Evolutionary conservation across 768 basidiomycete genomes (phyloP).

Genomic region (Rhizopogon sp.): DNA sequence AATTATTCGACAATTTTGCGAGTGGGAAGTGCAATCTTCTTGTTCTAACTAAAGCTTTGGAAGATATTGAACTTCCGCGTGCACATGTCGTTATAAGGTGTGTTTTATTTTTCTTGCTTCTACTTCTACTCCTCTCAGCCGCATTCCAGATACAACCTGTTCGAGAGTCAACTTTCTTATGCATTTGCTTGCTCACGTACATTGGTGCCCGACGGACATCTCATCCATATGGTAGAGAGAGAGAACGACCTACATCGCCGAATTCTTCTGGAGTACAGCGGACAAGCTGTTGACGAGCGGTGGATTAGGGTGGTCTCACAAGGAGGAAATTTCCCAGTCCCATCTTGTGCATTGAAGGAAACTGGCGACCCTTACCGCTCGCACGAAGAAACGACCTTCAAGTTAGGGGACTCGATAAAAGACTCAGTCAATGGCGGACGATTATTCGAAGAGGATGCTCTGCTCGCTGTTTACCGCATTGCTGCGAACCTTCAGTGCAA

Average conservation of each 20-base stretch:
- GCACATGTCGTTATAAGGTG: conserved; percentile 61
- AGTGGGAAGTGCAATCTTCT: conserved; percentile 60
- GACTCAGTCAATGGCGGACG: conserved; percentile 62
- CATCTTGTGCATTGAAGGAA: conserved; percentile 39
- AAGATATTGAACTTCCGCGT: conserved; percentile 57
- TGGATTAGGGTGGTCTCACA: conserved; percentile 48
- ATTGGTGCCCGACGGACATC: conserved; percentile 41
- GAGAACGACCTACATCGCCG: conserved; percentile 52
- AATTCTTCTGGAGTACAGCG: conserved; percentile 40
- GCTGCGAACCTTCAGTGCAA: conserved; percentile 18
- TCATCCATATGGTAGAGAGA: conserved; percentile 61
- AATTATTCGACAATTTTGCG: conserved; percentile 41
- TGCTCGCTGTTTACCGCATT: conserved; percentile 51
- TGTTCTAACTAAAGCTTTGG: conserved; percentile 51
- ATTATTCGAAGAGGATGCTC: conserved; percentile 56
- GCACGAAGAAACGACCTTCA: conserved; percentile 35
- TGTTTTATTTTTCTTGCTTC: conserved; percentile 10
- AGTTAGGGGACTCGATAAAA: conserved; percentile 34
- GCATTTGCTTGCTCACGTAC: conserved; percentile 48
- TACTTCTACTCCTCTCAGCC: conserved; percentile 1
- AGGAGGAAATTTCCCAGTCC: conserved; percentile 31
- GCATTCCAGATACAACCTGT: conserved; percentile 48
- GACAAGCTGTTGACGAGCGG: conserved; percentile 34
- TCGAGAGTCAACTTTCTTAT: conserved; percentile 59
- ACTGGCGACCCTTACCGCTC: conserved; percentile 39